Base-by-base conservation (phyloP, 805 yeast species). In the Metschnikowia picachoensis region DNA sequence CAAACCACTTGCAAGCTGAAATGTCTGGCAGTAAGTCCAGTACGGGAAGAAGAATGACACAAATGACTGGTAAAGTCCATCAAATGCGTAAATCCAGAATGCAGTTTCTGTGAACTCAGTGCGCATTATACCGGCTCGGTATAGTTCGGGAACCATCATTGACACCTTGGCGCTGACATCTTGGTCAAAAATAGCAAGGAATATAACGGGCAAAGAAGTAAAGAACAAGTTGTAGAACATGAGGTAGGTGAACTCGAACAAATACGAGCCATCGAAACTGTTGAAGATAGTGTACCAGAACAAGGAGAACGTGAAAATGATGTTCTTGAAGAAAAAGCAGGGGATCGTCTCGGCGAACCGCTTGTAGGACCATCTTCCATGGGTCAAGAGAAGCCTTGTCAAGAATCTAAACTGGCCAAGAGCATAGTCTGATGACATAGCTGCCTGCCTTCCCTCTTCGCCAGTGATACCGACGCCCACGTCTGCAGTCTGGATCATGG, bases 381-480 rank as follows among this genome's bases (percentile, higher is more conserved):
- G 95, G 31, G 84, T 88, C 42, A 86, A 66, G 39, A 87, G 66
- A 51, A 86, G 68, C 52, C 90, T 66, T 2, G 80, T 73, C 53
- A 86, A 65, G 63, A 72, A 87, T 51, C 88, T 66, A 69, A 86
- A 86, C 63, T 86, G 94, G 2, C 90, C 95, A 58, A 86, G 71
- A 3, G 90, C 92, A 62, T 84, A 86, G 68, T 86, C 95, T 0
- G 91, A 80, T 1, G 89, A 80, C 95, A 86, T 86, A 9, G 83
- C 94, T 1, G 95, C 95, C 59, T 85, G 91, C 43, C 94, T 68
- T 49, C 95, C 95, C 67, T 86, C 95, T 56, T 85, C 87, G 53
- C 95, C 95, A 7, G 90, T 92, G 58, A 86, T 85, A 52, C 95
- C 95, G 33, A 87, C 83, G 47, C 95, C 95, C 30, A 87, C 81